These are phyloP conservation scores for Pseudozyma pruni DNA, from an alignment of 1,284 basidiomycete genomes.

Conservation along the genomic window DNA sequence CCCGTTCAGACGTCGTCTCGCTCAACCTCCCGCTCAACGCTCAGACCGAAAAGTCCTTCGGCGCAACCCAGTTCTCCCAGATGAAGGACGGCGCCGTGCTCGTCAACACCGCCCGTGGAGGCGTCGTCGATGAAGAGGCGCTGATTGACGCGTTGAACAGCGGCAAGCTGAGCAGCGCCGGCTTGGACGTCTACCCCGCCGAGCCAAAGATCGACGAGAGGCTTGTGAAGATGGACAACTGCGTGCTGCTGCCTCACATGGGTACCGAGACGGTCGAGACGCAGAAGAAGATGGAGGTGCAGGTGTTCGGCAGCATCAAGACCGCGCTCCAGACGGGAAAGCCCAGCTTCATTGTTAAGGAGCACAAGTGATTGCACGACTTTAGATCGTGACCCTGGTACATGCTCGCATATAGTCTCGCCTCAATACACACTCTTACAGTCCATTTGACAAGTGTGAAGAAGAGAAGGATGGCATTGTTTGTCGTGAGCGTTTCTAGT, in stretches of 20 bases:
- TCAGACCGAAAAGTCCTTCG: conserved; percentile 68
- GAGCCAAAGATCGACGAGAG: conserved; percentile 46
- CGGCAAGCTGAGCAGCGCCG: conserved; percentile 72
- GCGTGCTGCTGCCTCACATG: conserved; percentile 47
- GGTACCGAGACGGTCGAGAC: conserved; percentile 52
- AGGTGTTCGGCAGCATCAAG: conserved; percentile 48
- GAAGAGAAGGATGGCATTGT: conserved; percentile 1
- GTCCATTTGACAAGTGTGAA: neutral
- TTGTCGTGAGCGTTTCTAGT: too few relatives aligned
- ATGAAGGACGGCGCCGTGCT: conserved; percentile 69
- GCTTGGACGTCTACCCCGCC: conserved; percentile 82
- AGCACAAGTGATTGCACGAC: conserved; percentile 50
- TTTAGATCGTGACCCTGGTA: too few relatives aligned
- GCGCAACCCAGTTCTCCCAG: conserved; percentile 64
- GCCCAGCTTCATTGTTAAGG: conserved; percentile 47
- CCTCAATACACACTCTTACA: conserved; percentile 4
- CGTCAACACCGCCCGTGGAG: conserved; percentile 71
- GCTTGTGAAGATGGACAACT: conserved; percentile 43
- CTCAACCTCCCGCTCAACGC: conserved; percentile 71
- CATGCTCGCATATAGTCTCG: neutral
- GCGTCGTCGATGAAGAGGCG: conserved; percentile 69
- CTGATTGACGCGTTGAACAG: conserved; percentile 54
- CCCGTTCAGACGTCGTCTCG: conserved; percentile 69
- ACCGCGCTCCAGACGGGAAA: conserved; percentile 45
- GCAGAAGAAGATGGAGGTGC: conserved; percentile 54